Conservation (phyloP, 1,284 basidiomycete genomes). For the Cryptococcus depauperatus region DNA sequence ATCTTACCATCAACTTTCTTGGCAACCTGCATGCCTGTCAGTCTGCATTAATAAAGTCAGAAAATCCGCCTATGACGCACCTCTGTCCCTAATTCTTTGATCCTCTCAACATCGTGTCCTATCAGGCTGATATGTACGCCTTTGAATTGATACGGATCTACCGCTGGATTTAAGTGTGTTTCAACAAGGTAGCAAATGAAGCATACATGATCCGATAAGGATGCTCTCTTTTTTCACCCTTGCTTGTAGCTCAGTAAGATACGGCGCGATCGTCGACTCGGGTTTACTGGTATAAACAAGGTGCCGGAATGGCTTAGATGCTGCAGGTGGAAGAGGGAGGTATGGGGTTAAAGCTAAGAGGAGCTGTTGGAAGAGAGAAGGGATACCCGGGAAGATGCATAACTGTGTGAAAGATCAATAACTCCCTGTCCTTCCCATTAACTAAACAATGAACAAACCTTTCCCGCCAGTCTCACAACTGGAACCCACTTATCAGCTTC, state of each 20-base stretch:
- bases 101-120: conserved; percentile 55
- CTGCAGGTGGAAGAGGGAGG: conserved; percentile 63
- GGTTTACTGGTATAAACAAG: conserved; percentile 74
- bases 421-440: no score
- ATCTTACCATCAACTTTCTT: conserved; percentile 48
- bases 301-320: conserved; percentile 62
- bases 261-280: conserved; percentile 84
- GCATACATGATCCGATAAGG: conserved; percentile 64
- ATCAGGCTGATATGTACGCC: conserved; percentile 64
- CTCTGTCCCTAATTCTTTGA: conserved; percentile 57
- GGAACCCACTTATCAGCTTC: conserved; percentile 77
- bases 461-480: conserved; percentile 70
- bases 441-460: conserved; percentile 40
- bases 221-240: conserved; percentile 68
- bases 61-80: conserved; percentile 42
- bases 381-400: conserved; percentile 86
- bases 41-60: conserved; percentile 33
- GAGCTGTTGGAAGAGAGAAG: conserved; percentile 72
- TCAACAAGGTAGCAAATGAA: conserved; percentile 1
- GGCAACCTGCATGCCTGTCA: conserved; percentile 43
- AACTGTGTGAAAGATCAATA: conserved; percentile 44
- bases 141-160: conserved; percentile 53
- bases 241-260: conserved; percentile 66
- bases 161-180: background rate
- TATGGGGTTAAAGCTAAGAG: conserved; percentile 62